Percentiles rank a stretch among this genome's conserved stretches.
phyloP scores from a whole-genome alignment of 1,284 basidiomycete genomes.

The Trametes polyzona region DNA sequence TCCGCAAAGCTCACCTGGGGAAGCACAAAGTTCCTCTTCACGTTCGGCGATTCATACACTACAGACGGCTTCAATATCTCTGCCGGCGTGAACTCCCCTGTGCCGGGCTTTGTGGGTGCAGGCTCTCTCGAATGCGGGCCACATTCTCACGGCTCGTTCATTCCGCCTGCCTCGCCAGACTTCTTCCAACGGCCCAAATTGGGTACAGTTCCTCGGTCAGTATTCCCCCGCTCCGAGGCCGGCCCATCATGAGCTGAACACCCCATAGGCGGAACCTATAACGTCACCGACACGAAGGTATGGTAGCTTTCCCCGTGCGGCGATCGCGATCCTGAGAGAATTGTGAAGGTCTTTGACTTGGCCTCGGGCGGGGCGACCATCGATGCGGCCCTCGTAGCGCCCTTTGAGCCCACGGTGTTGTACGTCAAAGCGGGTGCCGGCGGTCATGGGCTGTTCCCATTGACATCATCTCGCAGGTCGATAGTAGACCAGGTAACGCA shows the following conservation, averaged over 20 bases:
- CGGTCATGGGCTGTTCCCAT: not conserved
- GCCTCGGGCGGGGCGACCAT: slow-evolving; percentile 67
- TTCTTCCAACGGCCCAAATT: slow-evolving; percentile 67
- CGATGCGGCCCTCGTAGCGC: slow-evolving; percentile 60
- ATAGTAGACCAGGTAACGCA: slow-evolving; percentile 65
- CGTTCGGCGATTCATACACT: slow-evolving; percentile 62
- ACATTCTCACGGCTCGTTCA: slow-evolving; percentile 19
- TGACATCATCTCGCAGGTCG: slow-evolving; percentile 43
- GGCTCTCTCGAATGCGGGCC: slow-evolving; percentile 7
- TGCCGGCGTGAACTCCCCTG: slow-evolving; percentile 55
- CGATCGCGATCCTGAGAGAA: slow-evolving; percentile 10
- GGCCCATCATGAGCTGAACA: slow-evolving; percentile 10
- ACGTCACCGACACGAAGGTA: slow-evolving; percentile 58
- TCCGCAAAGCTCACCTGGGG: slow-evolving; percentile 36
- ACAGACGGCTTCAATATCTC: slow-evolving; percentile 61
- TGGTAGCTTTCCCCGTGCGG: slow-evolving; percentile 11
- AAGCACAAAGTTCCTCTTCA: slow-evolving; percentile 48
- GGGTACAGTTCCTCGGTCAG: slow-evolving; percentile 59
- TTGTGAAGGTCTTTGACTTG: slow-evolving; percentile 55
- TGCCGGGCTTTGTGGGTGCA: slow-evolving; percentile 53
- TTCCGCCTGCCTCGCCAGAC: slow-evolving; percentile 38
- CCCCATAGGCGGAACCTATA: slow-evolving; percentile 47
- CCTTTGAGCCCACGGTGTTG: slow-evolving; percentile 59
- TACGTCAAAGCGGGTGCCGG: slow-evolving; percentile 32
- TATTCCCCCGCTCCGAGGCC: slow-evolving; percentile 5